These are phyloP conservation scores for Solanum neorickii DNA, from an alignment of 257 asterid species.

Conservation along the genomic window DNA sequence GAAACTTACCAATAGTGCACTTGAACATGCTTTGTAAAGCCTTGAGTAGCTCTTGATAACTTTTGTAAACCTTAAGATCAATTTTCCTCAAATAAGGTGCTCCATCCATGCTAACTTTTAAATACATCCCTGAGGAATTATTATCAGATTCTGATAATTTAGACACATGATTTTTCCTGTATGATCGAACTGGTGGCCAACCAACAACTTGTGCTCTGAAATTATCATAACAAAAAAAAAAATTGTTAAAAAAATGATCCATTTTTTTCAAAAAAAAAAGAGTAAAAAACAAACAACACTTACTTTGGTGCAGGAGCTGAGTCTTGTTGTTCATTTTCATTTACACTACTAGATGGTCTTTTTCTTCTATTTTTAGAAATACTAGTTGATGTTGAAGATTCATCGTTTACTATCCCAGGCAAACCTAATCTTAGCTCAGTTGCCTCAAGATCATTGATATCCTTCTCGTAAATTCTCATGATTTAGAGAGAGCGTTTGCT, in stretches of 20 bases:
- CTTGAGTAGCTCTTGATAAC: slow-evolving; percentile 55
- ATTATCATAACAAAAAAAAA: neutral
- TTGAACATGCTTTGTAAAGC: slow-evolving; percentile 75
- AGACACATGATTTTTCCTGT: slow-evolving; percentile 46
- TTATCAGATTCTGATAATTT: slow-evolving; percentile 32
- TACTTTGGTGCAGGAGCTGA: slow-evolving; percentile 50
- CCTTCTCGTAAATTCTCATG: slow-evolving; percentile 17
- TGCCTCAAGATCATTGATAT: slow-evolving; percentile 41
- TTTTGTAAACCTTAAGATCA: slow-evolving; percentile 53
- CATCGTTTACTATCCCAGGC: slow-evolving; percentile 47
- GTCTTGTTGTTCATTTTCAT: slow-evolving; percentile 1
- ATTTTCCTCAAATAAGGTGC: slow-evolving; percentile 85
- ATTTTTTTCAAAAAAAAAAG: slow-evolving; percentile 15
- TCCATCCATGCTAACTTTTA: slow-evolving; percentile 98
- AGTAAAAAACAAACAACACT: slow-evolving; percentile 4
- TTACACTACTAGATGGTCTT: slow-evolving; percentile 23
- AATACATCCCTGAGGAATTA: slow-evolving; percentile 40
- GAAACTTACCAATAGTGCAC: slow-evolving; percentile 47
- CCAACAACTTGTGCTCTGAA: slow-evolving; percentile 31
- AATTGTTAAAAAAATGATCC: slow-evolving; percentile 2
- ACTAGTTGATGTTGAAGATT: slow-evolving; percentile 3
- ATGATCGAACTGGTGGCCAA: slow-evolving; percentile 94
- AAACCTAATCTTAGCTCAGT: slow-evolving; percentile 68
- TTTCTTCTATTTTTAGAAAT: slow-evolving; percentile 24
- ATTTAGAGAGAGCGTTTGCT: neutral